Base-by-base conservation (phyloP, 2,329 filamentous ascomycete genomes). In the Hirsutella minnesotensis region DNA sequence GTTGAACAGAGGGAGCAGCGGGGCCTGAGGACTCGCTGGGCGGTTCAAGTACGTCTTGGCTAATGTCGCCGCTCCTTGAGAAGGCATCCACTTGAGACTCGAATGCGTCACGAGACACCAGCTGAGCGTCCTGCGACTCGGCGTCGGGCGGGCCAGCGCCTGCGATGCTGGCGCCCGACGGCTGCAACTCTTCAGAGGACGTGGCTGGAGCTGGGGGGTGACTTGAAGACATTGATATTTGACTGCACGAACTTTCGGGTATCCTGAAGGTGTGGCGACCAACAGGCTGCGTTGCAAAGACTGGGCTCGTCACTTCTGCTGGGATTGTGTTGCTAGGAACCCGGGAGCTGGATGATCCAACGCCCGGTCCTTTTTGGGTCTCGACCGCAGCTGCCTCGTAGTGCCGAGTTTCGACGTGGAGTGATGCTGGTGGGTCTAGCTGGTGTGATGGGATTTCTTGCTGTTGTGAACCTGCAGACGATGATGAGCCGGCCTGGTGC, bases 71-170 rank as follows among this genome's bases (percentile, higher is more conserved):
- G 16, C 48, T 52, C 8, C 46, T 43, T 19, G 36, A 44, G 16
- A 51, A 44, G 15, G 42, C 45, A 24, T 46, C 46, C 5, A 43
- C 36, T 22, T 42, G 47, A 16, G 44, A 42, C 9, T 50, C 43
- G 9, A 53, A 53, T 2, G 35, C 29, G 16, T 38, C n/a, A 3
- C 35, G 41, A 24, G 37, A 27, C 39, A 40, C 30, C 30, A 54
- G 38, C 39, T 60, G 59, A 34, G 57, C 54, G 42, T 53, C 58
- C 45, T 56, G 59, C 34, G 50, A 54, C 38, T 49, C 51, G 29
- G 45, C 38, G 16, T 10, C 9, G 39, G 19, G 21, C 20, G 21
- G 37, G 10, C 33, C 27, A n/a, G 16, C 34, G 5, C 20, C 24
- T 27, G 16, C 13, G 9, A 3, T 4, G 15, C 18, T 40, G 21